Conservation (phyloP, 306 rosid genomes). For the Cotoneaster glaucophyllus region DNA sequence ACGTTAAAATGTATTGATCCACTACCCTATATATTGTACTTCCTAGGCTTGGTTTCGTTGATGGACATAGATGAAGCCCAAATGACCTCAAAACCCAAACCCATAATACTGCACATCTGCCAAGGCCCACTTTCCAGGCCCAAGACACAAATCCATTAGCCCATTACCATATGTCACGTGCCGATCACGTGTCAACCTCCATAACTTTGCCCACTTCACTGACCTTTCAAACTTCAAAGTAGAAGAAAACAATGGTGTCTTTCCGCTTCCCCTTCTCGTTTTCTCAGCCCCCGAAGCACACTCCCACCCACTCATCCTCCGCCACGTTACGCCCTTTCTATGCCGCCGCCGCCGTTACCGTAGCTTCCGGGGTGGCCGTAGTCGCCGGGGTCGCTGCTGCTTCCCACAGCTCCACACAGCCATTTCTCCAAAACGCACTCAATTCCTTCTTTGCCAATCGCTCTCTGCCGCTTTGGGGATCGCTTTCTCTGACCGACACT, state of each 20-base stretch:
- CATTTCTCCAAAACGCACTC: conserved; percentile 40
- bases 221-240: not conserved
- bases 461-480: conserved; percentile 56
- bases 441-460: conserved; percentile 32
- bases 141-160: not conserved
- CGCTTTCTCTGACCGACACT: conserved; percentile 50
- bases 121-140: not conserved
- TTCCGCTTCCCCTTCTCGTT: conserved; percentile 84
- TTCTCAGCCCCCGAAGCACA: conserved; percentile 42
- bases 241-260: conserved; percentile 40
- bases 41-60: no score
- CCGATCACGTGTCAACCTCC: not conserved
- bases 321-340: conserved; percentile 30
- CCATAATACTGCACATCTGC: not conserved
- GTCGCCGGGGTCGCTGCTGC: conserved; percentile 32
- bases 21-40: no score
- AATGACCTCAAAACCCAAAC: not conserved
- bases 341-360: conserved; percentile 18
- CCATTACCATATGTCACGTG: not conserved
- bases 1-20: no score
- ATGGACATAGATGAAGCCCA: no score
- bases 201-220: not conserved
- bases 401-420: conserved; percentile 14
- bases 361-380: conserved; percentile 38
- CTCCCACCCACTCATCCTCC: conserved; percentile 2